phyloP scores from a whole-genome alignment of 2,329 filamentous ascomycete genomes.

The Cladophialophora carrionii region DNA sequence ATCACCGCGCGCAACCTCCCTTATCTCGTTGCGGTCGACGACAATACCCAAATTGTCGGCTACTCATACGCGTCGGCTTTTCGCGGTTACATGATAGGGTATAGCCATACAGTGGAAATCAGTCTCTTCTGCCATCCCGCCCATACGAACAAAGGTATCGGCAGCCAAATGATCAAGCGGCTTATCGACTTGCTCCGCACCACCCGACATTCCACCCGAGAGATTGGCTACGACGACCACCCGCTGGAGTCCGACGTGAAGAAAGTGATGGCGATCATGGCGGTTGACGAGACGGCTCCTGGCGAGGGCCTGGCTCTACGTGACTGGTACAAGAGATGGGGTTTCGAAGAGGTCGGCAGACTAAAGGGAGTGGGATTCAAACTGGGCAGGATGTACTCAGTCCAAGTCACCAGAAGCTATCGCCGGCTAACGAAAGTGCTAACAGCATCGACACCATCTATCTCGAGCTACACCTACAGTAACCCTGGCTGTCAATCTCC shows the following conservation, averaged over 20 bases:
- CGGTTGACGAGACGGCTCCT: slow-evolving; percentile 44
- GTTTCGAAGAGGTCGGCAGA: slow-evolving; percentile 47
- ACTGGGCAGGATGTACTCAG: slow-evolving; percentile 44
- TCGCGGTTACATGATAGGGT: slow-evolving; percentile 44
- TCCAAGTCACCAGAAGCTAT: not conserved
- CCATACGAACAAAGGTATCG: slow-evolving; percentile 42
- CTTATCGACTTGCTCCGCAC: slow-evolving; percentile 41
- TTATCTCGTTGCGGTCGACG: slow-evolving; percentile 45
- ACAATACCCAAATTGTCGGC: slow-evolving; percentile 40
- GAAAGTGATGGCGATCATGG: slow-evolving; percentile 47
- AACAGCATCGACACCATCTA: slow-evolving; percentile 31
- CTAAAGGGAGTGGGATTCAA: slow-evolving; percentile 47
- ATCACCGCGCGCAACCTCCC: slow-evolving; percentile 41
- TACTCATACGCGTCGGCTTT: slow-evolving; percentile 46
- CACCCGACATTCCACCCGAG: slow-evolving; percentile 35
- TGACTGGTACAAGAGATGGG: slow-evolving; percentile 45
- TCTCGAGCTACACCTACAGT: slow-evolving; percentile 28
- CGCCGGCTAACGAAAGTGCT: slow-evolving; percentile 4
- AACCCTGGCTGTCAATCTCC: not conserved
- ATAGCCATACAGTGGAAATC: slow-evolving; percentile 48
- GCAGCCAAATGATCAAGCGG: slow-evolving; percentile 41
- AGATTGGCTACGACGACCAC: slow-evolving; percentile 33
- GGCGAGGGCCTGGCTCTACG: slow-evolving; percentile 43
- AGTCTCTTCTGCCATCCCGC: slow-evolving; percentile 47
- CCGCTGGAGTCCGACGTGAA: slow-evolving; percentile 34